Conservation (phyloP, 2,329 filamentous ascomycete species). For the Hypoxylon sp. region DNA sequence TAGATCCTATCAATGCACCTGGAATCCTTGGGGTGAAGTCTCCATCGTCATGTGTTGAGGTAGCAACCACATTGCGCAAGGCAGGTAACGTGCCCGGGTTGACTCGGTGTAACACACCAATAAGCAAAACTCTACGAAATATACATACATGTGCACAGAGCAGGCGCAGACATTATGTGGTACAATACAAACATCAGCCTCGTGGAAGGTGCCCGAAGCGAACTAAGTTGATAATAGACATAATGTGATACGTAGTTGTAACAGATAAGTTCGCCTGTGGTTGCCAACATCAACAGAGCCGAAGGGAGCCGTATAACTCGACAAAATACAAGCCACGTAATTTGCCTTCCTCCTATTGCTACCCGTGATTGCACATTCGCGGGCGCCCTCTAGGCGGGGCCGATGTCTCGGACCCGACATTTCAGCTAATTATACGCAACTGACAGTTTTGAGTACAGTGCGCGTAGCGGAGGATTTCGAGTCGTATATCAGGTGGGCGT, state of each 20-base stretch:
- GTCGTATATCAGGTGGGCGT: neutral
- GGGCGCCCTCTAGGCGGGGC: neutral
- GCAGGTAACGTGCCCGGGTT: neutral
- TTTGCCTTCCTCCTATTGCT: neutral
- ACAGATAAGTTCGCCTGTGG: slow-evolving; percentile 2
- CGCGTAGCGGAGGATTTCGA: neutral
- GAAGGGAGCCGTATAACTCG: neutral
- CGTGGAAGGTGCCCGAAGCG: slow-evolving; percentile 2
- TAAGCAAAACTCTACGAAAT: neutral
- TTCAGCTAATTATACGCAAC: neutral
- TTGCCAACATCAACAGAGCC: neutral
- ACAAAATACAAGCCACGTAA: neutral
- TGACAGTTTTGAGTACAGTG: neutral
- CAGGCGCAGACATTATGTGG: neutral
- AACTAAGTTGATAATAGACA: slow-evolving; percentile 5
- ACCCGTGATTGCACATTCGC: neutral
- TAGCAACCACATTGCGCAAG: neutral
- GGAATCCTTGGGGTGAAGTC: neutral
- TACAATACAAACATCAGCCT: neutral
- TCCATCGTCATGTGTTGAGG: slow-evolving; percentile 12
- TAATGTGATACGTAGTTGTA: neutral
- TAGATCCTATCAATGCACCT: neutral
- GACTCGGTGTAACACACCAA: slow-evolving; percentile 30
- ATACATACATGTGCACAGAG: neutral
- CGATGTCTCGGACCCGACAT: slow-evolving; percentile 6